Evolutionary conservation across 139 green algal genomes (phyloP), one percentile per base, ranked within the genome.

Genomic region (Axilococcus clingmanii): DNA sequence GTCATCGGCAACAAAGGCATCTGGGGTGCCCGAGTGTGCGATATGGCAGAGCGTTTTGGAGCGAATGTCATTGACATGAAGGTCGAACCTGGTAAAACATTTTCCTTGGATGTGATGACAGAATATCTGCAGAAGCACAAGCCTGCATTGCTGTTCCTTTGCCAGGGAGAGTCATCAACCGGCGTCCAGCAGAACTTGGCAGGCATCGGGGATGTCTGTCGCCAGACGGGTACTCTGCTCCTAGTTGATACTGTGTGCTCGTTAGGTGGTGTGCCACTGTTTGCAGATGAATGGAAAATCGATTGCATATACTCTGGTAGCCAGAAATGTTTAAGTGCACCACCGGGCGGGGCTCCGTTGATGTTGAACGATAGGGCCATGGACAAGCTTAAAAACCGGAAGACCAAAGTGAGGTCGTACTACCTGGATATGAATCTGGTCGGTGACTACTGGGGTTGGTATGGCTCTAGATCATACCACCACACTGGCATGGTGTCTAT

Each of bases 191-290:
- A 87, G 63, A 76, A 36, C 52, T 58, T 84, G 55, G 69, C 67
- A 41, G 87, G 87, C 14, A 49, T 95, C 49, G 86, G 86, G 17
- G 80, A 93, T 41, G 48, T 88, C 35, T 94, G 86, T 73, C 61
- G 72, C 17, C 57, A 65, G 29, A 79, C 79, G 24, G 79, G 75
- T 65, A 83, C 80, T 3, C 74, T 96, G 70, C 75, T 96, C 59
- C 75, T 95, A 54, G 82, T 96, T 34, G 88, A 96, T 81, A 89
- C 88, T 2, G 88, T 96, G 30, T 79, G 69, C 78, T 81, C 77
- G 0, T 68, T 94, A 59, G 85, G 85, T 20, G 86, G 85, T 19
- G 80, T 94, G 34, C 85, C 85, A 12, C 40, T 94, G 22, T 74
- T 60, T 43, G 65, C 66, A 7, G 74, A 81, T 43, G 54, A 51